Evolutionary conservation across 148 eudicot genomes (phyloP).

Genomic region (Rhododendron henanense): DNA sequence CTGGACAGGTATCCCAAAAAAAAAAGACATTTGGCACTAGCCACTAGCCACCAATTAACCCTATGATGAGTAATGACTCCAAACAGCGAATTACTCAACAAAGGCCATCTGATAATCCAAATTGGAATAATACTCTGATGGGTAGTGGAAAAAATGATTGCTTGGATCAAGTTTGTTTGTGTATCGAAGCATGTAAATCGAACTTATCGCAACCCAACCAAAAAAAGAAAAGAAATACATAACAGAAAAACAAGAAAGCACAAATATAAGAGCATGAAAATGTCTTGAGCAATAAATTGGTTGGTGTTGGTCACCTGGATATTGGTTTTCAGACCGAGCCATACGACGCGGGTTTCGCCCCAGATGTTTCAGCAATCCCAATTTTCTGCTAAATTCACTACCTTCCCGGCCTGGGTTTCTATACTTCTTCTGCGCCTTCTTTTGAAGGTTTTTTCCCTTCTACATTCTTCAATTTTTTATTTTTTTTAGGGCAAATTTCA

Average conservation of each 20-base stretch:
- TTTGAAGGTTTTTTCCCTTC: neutral
- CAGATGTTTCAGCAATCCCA: neutral
- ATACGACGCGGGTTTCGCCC: neutral
- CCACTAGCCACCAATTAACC: neutral
- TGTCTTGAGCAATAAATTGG: neutral
- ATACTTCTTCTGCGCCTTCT: neutral
- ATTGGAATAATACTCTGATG: neutral
- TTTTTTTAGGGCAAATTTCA: too few species aligned
- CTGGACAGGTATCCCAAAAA: too few species aligned
- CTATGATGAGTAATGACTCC: neutral
- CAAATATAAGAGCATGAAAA: neutral
- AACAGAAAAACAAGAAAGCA: neutral
- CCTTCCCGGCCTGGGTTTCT: neutral
- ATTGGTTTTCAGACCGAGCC: neutral
- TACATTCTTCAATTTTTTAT: too few species aligned
- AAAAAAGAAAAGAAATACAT: neutral
- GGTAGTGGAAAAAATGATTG: neutral
- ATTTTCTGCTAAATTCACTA: neutral
- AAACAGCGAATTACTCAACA: neutral
- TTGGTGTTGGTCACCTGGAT: conserved; percentile 8
- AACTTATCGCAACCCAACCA: neutral
- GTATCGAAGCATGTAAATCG: neutral
- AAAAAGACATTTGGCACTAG: neutral
- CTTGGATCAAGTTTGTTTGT: neutral
- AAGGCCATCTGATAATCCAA: neutral